Evolutionary conservation across 1,139 yeast genomes (phyloP), one percentile per base, ranked within the genome.

Genomic region (Blastobotrys serpentis): DNA sequence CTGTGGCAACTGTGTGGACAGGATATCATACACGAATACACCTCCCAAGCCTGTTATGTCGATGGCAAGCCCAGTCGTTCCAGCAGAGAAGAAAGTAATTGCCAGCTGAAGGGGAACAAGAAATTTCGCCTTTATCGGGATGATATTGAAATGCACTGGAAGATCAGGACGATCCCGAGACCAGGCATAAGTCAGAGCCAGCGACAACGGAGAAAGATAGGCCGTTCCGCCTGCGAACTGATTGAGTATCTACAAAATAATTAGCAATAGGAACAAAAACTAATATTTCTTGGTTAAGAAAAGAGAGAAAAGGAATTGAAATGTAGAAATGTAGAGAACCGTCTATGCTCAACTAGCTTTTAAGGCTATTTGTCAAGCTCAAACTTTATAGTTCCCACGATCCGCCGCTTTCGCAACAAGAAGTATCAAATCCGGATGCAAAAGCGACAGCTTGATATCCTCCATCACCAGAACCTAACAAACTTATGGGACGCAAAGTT

Each of bases 161-260:
- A 61, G 52, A 34, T 61, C 56, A 11, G 66, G 65, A 41, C 61
- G 56, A 25, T 66, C 68, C 52, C 70, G 73, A 7, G 69, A 65
- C 67, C 70, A 60, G 2, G 72, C 67, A 50, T 68, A 69, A 1
- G 65, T 52, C 46, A 70, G 44, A 2, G 72, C 71, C 46, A 60
- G 49, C 25, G 22, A 26, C 30, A 48, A 23, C 18, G 44, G 38
- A 5, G 32, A 11, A 17, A 33, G 13, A 21, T 41, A 46, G n/a
- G 22, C 21, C 14, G 13, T 13, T 2, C 43, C 43, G 43, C 39
- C 38, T 16, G 11, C 11, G 22, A n/a, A n/a, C 19, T 10, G 13
- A 17, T 34, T 39, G 21, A 26, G 10, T 38, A n/a, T 29, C 39
- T 37, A 25, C 34, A 30, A 36, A 10, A 14, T 14, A 21, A 33